Percentiles rank a stretch among this genome's conserved stretches.
Conservation (phyloP, 2,329 filamentous ascomycete genomes). For the Monosporascus sp. region DNA sequence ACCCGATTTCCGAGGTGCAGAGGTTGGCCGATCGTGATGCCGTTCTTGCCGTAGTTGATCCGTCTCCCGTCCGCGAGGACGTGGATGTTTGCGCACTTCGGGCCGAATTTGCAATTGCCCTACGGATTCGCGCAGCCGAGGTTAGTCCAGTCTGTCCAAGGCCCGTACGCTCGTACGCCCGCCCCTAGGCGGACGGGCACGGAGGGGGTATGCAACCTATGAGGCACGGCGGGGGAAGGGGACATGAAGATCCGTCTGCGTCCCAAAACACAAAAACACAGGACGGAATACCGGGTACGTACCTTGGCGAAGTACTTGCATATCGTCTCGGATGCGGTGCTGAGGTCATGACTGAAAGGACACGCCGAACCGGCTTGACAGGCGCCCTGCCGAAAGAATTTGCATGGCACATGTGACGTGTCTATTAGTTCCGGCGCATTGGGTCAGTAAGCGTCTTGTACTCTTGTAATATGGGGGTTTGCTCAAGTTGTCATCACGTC, state of each 20-base stretch:
- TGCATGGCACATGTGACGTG: constrained; percentile 96
- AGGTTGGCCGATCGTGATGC: constrained; percentile 58
- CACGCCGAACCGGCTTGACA: constrained; percentile 96
- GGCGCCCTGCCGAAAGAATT: constrained; percentile 95
- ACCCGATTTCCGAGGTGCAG: constrained; percentile 62
- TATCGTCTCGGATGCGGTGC: constrained; percentile 76
- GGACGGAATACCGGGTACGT: constrained; percentile 23
- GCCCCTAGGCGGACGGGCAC: too few species aligned
- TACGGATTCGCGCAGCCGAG: constrained; percentile 34
- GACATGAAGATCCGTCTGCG: neutral
- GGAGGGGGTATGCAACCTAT: neutral
- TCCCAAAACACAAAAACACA: too few species aligned
- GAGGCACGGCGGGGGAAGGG: neutral
- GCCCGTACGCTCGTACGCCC: neutral
- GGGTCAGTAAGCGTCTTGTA: neutral
- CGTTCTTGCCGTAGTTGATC: constrained; percentile 73
- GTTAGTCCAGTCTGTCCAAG: constrained; percentile 11
- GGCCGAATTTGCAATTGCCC: constrained; percentile 98
- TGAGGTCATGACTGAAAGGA: constrained; percentile 91
- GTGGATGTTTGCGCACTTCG: constrained; percentile 95
- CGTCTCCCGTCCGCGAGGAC: constrained; percentile 89
- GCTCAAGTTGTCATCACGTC: too few species aligned
- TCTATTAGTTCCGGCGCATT: constrained; percentile 47
- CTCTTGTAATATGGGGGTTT: too few species aligned
- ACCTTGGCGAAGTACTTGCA: constrained; percentile 99